These are phyloP conservation scores for Cupressus sempervirens DNA, from an alignment of 75 land plant genomes.

Conservation along the genomic window DNA sequence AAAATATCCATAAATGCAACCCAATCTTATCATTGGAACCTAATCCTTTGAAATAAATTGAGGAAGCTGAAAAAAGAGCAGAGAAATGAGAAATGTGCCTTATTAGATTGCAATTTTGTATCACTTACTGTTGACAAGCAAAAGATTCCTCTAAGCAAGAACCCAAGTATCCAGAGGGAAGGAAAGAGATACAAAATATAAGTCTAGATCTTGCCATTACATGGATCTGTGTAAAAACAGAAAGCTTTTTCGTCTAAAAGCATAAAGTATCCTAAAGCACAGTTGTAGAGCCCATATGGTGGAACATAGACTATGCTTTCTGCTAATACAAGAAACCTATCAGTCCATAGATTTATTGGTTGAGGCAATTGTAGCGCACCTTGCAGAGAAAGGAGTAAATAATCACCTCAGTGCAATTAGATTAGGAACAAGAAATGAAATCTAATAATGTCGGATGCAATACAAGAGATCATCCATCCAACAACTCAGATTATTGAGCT, in stretches of 20 bases:
- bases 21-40: slow-evolving; percentile 91
- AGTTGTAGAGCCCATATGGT: background rate
- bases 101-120: background rate
- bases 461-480: background rate
- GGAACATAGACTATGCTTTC: background rate
- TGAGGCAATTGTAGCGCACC: background rate
- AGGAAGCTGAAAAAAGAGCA: slow-evolving; percentile 19
- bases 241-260: background rate
- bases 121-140: background rate
- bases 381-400: background rate
- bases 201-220: background rate
- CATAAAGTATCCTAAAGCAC: background rate
- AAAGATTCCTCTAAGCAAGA: background rate
- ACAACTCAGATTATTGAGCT: background rate
- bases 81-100: background rate
- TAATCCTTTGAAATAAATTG: slow-evolving; percentile 73
- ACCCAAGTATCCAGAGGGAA: background rate
- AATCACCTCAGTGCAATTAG: background rate
- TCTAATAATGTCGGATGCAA: background rate
- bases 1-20: slow-evolving; percentile 89
- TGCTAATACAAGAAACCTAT: background rate
- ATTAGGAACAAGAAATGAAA: background rate
- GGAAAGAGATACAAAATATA: too few relatives aligned
- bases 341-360: background rate
- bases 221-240: background rate